Conservation (phyloP, 495 filamentous ascomycete genomes). For the Tuber melanosporum region DNA sequence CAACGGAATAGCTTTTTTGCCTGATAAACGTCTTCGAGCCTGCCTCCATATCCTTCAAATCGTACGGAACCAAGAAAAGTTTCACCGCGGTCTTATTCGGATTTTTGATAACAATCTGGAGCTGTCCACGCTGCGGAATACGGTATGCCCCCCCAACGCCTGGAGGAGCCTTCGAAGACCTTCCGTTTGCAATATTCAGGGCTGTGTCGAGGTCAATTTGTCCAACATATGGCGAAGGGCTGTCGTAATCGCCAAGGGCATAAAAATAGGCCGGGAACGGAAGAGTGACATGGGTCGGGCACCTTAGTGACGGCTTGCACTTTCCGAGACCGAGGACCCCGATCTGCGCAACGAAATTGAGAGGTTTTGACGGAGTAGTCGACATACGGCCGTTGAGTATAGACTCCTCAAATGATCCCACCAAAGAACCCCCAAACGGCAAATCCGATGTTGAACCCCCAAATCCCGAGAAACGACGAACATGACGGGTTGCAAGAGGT, state of each 20-base stretch:
- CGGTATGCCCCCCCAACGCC: slow-evolving; percentile 77
- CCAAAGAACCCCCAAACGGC: slow-evolving; percentile 78
- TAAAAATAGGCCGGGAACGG: slow-evolving; percentile 97
- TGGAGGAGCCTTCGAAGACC: slow-evolving; percentile 45
- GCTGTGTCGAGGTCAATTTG: slow-evolving; percentile 84
- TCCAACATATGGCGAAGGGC: slow-evolving; percentile 93
- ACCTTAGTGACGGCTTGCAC: slow-evolving; percentile 77
- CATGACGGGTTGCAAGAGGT: slow-evolving; percentile 40
- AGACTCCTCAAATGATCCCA: slow-evolving; percentile 95
- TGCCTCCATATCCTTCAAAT: slow-evolving; percentile 88
- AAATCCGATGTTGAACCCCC: slow-evolving; percentile 61
- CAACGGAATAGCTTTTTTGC: slow-evolving; percentile 87
- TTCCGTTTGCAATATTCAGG: slow-evolving; percentile 49
- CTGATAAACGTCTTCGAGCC: slow-evolving; percentile 95
- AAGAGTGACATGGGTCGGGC: slow-evolving; percentile 84
- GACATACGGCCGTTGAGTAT: slow-evolving; percentile 95
- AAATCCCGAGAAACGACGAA: slow-evolving; percentile 57
- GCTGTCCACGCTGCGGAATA: slow-evolving; percentile 88
- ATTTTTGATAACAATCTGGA: slow-evolving; percentile 74
- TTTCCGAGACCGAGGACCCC: slow-evolving; percentile 86
- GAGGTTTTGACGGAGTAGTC: slow-evolving; percentile 84
- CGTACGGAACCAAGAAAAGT: slow-evolving; percentile 83
- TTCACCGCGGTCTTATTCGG: slow-evolving; percentile 44
- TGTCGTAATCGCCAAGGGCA: slow-evolving; percentile 54
- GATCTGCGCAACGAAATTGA: slow-evolving; percentile 93